Percentiles rank a stretch among this genome's conserved stretches.
Evolutionary conservation across 1,284 basidiomycete genomes (phyloP).

Genomic region (Leccinum subrobustum): DNA sequence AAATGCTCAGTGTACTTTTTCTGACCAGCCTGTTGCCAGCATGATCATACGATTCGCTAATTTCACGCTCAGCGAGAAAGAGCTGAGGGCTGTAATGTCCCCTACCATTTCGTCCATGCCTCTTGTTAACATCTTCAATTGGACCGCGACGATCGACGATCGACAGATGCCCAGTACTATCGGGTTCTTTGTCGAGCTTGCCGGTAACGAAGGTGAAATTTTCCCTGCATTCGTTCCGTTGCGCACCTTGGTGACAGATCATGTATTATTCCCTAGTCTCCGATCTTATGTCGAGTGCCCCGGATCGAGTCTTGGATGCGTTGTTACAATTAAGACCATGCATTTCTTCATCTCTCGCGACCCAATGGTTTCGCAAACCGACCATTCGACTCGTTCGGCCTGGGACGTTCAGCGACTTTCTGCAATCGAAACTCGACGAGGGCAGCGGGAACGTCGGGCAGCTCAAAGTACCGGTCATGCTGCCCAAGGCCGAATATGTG

Average conservation of each 20-base stretch:
- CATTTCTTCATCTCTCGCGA: not conserved
- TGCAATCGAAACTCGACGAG: not conserved
- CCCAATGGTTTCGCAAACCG: not conserved
- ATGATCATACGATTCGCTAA: not conserved
- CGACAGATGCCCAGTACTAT: not conserved
- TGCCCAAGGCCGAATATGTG: not conserved
- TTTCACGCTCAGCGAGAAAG: constrained; percentile 1
- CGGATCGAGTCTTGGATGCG: not conserved
- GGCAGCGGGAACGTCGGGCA: not conserved
- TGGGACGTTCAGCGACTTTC: not conserved
- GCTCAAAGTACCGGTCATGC: not conserved
- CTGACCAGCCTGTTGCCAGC: not conserved
- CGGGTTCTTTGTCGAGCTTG: not conserved
- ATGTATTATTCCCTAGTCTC: not conserved
- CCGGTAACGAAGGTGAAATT: not conserved
- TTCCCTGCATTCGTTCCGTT: not conserved
- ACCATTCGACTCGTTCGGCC: not conserved
- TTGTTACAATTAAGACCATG: not conserved
- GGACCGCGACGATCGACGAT: not conserved
- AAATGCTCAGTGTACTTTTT: not conserved
- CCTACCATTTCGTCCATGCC: constrained; percentile 1
- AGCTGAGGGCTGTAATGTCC: constrained; percentile 4
- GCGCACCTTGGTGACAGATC: not conserved
- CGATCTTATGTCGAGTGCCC: not conserved
- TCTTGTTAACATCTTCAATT: not conserved